These are phyloP conservation scores for Blastobotrys proliferans DNA, from an alignment of 1,139 yeast genomes.

Conservation along the genomic window DNA sequence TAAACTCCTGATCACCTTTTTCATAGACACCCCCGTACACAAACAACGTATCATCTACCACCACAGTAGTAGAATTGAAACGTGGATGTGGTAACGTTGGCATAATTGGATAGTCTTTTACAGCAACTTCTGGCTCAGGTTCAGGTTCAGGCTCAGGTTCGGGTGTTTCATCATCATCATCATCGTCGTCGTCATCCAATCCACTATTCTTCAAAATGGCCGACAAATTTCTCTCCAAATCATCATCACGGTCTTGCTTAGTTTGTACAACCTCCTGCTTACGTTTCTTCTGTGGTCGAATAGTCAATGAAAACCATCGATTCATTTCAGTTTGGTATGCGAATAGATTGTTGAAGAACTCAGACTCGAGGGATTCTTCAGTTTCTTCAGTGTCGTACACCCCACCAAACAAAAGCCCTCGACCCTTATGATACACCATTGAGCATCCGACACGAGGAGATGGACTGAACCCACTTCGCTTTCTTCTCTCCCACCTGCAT, in stretches of 20 bases:
- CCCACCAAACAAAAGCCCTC: conserved; percentile 94
- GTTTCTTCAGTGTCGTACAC: conserved; percentile 94
- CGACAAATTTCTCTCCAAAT: conserved; percentile 75
- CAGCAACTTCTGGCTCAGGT: conserved; percentile 38
- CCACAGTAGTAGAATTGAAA: conserved; percentile 82
- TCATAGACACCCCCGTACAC: conserved; percentile 95
- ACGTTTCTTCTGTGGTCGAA: conserved; percentile 60
- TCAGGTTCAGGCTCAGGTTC: conserved; percentile 30
- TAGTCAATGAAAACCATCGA: conserved; percentile 76
- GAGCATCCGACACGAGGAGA: conserved; percentile 94
- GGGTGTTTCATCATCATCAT: conserved; percentile 30
- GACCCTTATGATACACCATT: conserved; percentile 81
- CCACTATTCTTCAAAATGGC: conserved; percentile 66
- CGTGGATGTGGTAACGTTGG: conserved; percentile 77
- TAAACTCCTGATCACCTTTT: conserved; percentile 77
- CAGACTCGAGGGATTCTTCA: conserved; percentile 84
- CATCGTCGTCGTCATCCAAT: conserved; percentile 51
- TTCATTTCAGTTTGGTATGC: conserved; percentile 83
- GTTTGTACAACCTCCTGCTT: conserved; percentile 29
- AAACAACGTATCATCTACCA: conserved; percentile 76
- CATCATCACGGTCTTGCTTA: conserved; percentile 58
- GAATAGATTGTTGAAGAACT: conserved; percentile 74
- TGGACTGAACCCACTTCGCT: conserved; percentile 85
- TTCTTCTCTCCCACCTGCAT: conserved; percentile 82
- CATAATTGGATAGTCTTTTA: conserved; percentile 52